A percentile compares a stretch with the other conserved stretches of the same genome.
Conservation (phyloP, 78 protist genomes). For the Planoprotostelium fungivorum region DNA sequence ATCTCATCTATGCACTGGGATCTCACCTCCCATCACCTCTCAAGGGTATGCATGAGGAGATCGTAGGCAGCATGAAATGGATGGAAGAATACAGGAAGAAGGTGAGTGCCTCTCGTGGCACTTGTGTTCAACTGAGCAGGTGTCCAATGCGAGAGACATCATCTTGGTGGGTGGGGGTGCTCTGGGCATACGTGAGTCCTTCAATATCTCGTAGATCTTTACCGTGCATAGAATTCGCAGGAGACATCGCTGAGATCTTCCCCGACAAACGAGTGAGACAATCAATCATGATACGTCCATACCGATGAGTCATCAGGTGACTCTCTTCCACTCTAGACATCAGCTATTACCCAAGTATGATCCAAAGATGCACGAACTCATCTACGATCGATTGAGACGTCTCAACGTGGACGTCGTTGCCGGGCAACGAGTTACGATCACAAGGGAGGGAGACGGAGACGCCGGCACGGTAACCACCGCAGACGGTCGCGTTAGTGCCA, state of each 20-base stretch:
- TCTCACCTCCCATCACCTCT: no score
- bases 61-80: neutral
- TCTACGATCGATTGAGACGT: neutral
- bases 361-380: neutral
- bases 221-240: neutral
- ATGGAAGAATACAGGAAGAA: neutral
- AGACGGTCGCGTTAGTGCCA: neutral
- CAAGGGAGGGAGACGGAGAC: neutral
- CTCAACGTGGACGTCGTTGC: neutral
- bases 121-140: neutral
- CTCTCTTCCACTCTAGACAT: neutral
- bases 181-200: neutral
- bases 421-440: neutral
- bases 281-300: no score
- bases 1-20: no score
- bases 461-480: neutral
- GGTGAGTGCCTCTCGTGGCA: neutral
- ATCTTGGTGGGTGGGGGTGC: neutral
- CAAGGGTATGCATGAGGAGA: no score
- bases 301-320: neutral
- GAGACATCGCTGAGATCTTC: neutral
- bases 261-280: neutral
- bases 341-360: neutral
- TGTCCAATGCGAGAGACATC: neutral
- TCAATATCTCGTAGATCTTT: neutral